A percentile compares a stretch with the other conserved stretches of the same genome.
Conservation (phyloP, 768 basidiomycete species). For the Botryobasidium botryosum region DNA sequence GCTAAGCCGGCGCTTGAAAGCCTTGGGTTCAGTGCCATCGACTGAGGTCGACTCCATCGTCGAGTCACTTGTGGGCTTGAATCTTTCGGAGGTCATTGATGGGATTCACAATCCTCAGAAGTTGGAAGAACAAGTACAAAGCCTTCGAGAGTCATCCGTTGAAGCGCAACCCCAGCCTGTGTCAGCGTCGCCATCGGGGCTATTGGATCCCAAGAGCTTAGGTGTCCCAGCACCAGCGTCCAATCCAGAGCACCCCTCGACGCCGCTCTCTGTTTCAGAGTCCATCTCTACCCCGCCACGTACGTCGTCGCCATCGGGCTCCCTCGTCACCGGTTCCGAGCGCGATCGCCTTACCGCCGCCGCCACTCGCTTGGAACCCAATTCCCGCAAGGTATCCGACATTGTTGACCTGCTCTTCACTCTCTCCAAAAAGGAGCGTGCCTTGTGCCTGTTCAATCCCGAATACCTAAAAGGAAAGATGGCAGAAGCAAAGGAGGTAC, state of each 20-base stretch:
- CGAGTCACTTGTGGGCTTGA: conserved; percentile 49
- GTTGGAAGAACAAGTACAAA: conserved; percentile 45
- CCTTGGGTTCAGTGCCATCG: conserved; percentile 30
- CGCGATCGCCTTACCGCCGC: conserved; percentile 56
- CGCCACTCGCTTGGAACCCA: conserved; percentile 40
- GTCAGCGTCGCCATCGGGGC: neutral
- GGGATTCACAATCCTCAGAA: conserved; percentile 54
- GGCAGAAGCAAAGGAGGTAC: conserved; percentile 61
- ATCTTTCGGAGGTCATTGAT: conserved; percentile 59
- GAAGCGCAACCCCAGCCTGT: no score
- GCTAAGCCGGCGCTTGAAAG: conserved; percentile 54
- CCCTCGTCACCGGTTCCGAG: conserved; percentile 42
- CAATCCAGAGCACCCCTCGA: conserved; percentile 80
- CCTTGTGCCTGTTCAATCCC: conserved; percentile 78
- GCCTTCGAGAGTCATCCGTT: no score
- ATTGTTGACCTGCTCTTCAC: conserved; percentile 71
- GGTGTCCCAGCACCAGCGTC: conserved; percentile 30
- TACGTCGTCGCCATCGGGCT: conserved; percentile 59
- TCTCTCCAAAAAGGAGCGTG: conserved; percentile 74
- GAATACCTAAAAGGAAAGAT: conserved; percentile 66
- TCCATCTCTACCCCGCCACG: conserved; percentile 69
- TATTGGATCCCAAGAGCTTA: neutral
- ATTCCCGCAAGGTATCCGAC: conserved; percentile 35
- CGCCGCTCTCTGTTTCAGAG: conserved; percentile 61
- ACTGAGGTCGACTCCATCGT: conserved; percentile 48